These are phyloP conservation scores for Vanderwaltozyma tropicalis DNA, from an alignment of 805 yeast species.

Conservation along the genomic window DNA sequence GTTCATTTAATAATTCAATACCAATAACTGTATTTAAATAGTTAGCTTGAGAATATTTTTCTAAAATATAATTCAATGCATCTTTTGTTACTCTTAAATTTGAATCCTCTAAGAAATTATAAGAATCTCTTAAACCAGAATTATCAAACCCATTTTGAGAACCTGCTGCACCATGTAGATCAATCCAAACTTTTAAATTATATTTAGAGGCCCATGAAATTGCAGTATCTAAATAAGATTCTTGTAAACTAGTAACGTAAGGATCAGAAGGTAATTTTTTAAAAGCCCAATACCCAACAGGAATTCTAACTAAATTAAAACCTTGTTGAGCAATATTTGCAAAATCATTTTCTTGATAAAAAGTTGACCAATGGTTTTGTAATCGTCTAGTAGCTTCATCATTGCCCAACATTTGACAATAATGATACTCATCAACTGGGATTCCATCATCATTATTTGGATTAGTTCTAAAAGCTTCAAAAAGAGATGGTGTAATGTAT, in stretches of 20 bases:
- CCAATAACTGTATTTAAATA: constrained; percentile 68
- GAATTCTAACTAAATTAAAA: constrained; percentile 74
- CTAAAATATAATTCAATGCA: constrained; percentile 44
- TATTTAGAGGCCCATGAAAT: constrained; percentile 59
- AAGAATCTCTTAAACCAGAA: constrained; percentile 68
- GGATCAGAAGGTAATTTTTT: constrained; percentile 54
- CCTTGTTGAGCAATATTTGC: constrained; percentile 47
- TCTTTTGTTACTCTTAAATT: constrained; percentile 44
- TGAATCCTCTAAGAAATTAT: constrained; percentile 39
- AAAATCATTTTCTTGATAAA: constrained; percentile 65
- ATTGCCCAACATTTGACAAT: constrained; percentile 39
- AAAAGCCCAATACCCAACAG: constrained; percentile 93
- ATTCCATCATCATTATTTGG: constrained; percentile 5
- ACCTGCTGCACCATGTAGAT: constrained; percentile 88
- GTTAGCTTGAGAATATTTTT: constrained; percentile 49
- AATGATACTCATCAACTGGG: constrained; percentile 48
- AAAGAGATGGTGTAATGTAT: constrained; percentile 56
- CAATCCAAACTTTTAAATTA: constrained; percentile 71
- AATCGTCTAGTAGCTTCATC: constrained; percentile 29
- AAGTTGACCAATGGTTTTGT: constrained; percentile 63
- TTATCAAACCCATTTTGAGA: constrained; percentile 92
- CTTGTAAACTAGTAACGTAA: constrained; percentile 67
- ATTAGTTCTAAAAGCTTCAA: constrained; percentile 19
- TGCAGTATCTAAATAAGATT: constrained; percentile 60
- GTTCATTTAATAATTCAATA: constrained; percentile 79